Evolutionary conservation across 2,329 filamentous ascomycete genomes (phyloP), one percentile per base, ranked within the genome.

Genomic region (Aspergillus pseudotamarii): DNA sequence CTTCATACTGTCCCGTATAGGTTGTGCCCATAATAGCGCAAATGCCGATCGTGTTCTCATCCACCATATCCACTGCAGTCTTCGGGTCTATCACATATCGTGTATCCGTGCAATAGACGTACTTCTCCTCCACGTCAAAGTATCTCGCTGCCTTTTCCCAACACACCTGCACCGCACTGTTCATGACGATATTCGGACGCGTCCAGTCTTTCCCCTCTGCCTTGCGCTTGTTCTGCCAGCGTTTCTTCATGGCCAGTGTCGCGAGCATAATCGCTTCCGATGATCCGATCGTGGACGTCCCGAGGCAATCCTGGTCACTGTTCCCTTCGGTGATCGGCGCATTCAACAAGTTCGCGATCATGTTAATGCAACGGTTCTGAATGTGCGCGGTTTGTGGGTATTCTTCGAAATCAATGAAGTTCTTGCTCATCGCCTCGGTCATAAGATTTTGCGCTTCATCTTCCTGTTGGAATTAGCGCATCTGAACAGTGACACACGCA

Each of bases 41-140:
- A 0, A 92, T 80, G n/a, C 90, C 90, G 68, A 92, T 91, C 0
- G 90, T 92, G 68, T 92, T 92, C 76, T 92, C 89, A 65, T 92
- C 89, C 38, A 92, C 83, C 66, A 89, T 89, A 69, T 91, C 74
- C 70, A 84, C 86, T 1, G 91, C 87, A 30, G 88, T 76, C 4
- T 86, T 81, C 0, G 89, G 86, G 67, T 92, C 88, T 9, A 92
- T 58, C 82, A 88, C 12, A 90, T 89, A 21, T 85, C 88, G 56
- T 89, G 76, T 62, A 89, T 89, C 54, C 85, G 82, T 28, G 87
- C 71, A 72, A 16, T 71, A 72, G 12, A 74, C 69, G 14, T 72
- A 68, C 53, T 69, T 69, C 59, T 72, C 85, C 71, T 92, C 89
- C 43, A 92, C 89, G 51, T 92, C 89, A 63, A 92, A 92, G 73